Conservation (phyloP, 768 basidiomycete species). For the Clavaria fumosa region DNA sequence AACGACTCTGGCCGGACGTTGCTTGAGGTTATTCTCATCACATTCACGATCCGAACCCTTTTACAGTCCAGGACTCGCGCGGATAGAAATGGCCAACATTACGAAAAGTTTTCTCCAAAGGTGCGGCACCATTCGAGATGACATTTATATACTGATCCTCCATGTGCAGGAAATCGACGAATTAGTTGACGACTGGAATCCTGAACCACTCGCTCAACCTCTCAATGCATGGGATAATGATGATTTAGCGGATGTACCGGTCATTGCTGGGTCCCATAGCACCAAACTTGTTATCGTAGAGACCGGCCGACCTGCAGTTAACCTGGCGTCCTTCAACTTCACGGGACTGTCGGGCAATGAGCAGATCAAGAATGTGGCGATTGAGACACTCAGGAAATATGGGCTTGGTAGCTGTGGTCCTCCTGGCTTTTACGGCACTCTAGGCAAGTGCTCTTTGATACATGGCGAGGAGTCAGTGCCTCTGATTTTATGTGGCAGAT, state of each 20-base stretch:
- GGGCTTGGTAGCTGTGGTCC: constrained; percentile 94
- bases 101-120: constrained; percentile 84
- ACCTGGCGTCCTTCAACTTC: constrained; percentile 87
- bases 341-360: constrained; percentile 82
- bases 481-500: constrained; percentile 41
- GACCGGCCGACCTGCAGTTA: constrained; percentile 60
- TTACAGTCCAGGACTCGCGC: constrained; percentile 79
- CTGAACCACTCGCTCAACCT: constrained; percentile 64
- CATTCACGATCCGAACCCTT: constrained; percentile 84
- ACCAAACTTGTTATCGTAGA: constrained; percentile 66
- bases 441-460: constrained; percentile 51
- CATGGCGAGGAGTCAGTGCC: too few species aligned
- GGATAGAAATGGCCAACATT: constrained; percentile 73
- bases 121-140: too few species aligned
- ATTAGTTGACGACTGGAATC: constrained; percentile 88
- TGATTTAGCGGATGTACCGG: constrained; percentile 60
- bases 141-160: too few species aligned
- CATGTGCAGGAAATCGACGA: constrained; percentile 79
- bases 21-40: constrained; percentile 74
- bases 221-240: constrained; percentile 41
- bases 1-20: constrained; percentile 90
- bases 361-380: constrained; percentile 67
- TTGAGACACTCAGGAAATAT: constrained; percentile 75
- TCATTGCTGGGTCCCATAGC: constrained; percentile 68
- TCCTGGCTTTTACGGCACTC: constrained; percentile 91